Base-by-base conservation (phyloP, 192 early-diverging fungal species). In the Backusella westeae region DNA sequence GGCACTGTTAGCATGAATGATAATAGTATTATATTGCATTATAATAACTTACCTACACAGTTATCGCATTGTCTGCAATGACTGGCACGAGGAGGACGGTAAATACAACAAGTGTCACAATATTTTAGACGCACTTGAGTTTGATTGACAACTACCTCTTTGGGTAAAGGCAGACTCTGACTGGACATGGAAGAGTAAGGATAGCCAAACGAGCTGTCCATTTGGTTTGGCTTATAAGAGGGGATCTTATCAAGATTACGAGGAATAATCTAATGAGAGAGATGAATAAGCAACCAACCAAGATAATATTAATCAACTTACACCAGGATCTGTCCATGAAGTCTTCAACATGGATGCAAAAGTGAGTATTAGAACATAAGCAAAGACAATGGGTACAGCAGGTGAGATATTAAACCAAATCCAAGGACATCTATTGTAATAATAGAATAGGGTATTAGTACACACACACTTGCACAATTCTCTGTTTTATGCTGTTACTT, bases 21-120 rank as follows among this genome's bases (percentile, higher is more conserved):
- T 21, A 21, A 39, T 39, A 75, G 38, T 0, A 34, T 29, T 17
- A 34, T 21, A 8, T 71, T 29, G 29, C 0, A 29, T 29, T 29
- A 39, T 12, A 36, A 8, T 9, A 21, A 81, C 80, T 77, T 82
- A 81, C 90, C 89, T 49, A 98, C 95, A 81, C 97, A 98, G 75
- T 94, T 94, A 83, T 97, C 91, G 83, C 97, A 98, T 78, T 87
- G 85, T 42, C 87, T 84, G 81, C 97, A 98, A 77, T 98, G 97
- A 34, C 91, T 93, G 21, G 94, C 87, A 14, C 97, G 87, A n/a
- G 95, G 95, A 29, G 96, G 94, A 3, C 96, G 85, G 85, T 95
- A 98, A 44, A 95, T 94, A 12, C 86, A 85, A 78, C 96, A 98
- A 5, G 96, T 96, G 34, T 92, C 89, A 85, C 97, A 98, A 82